Evolutionary conservation across 2,329 filamentous ascomycete genomes (phyloP), one percentile per base, ranked within the genome.

Genomic region (Calonectria naviculata): DNA sequence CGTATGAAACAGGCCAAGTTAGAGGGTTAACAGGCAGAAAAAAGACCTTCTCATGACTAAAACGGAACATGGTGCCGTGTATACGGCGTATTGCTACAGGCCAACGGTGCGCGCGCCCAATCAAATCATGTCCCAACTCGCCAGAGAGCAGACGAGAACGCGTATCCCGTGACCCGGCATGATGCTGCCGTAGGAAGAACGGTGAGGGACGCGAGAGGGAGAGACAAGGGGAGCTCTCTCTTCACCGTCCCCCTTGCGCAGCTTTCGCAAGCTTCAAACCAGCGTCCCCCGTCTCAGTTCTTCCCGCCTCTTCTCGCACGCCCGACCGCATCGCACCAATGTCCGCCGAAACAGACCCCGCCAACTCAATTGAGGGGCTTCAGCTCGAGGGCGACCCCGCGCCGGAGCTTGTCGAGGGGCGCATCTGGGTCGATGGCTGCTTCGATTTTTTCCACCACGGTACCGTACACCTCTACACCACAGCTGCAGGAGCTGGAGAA

Each of bases 371-470:
- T 28, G 79, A 78, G 44, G 76, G 75, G 58, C 74, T 79, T 71
- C 74, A 68, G 42, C 79, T 80, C 31, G 76, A 80, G 47, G 87
- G 87, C 70, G 84, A 87, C 52, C 84, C 89, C 54, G 88, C 87
- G 65, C 85, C 87, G 41, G 87, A 89, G 81, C 84, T 91, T 10
- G 84, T 89, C 38, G 89, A 91, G 31, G 91, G 94, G 78, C 92
- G 96, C 76, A 94, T 99, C 79, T 99, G 97, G 97, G 94, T 99
- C 29, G 97, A 99, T 83, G 97, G 97, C 73, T 99, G 97, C 88
- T 99, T 98, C 86, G 97, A 99, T 87, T 99, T 99, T 85, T 97
- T 95, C 85, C 97, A 99, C 83, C 97, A 98, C 83, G 97, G 94
- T 95, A 83, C 76, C 85, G 78, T 15, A 49, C 62, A 38, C 12